A percentile compares a stretch with the other conserved stretches of the same genome.
Evolutionary conservation across 306 rosid genomes (phyloP).

Genomic region (Rosa chinensis): DNA sequence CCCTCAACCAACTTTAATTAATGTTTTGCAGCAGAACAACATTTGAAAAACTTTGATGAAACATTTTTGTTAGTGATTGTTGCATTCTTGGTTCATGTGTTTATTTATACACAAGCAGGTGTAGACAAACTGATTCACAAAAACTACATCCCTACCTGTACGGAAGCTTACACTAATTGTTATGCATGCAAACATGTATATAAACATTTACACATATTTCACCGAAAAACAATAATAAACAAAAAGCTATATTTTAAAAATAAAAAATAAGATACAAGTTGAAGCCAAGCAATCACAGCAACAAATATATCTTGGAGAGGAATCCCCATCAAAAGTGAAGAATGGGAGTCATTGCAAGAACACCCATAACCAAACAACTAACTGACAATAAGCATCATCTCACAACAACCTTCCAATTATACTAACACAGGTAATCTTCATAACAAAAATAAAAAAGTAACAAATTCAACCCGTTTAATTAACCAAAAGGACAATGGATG

Average conservation of each 20-base stretch:
- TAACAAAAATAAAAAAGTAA: neutral
- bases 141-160: neutral
- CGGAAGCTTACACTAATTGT: neutral
- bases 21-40: conserved; percentile 3
- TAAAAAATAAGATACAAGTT: neutral
- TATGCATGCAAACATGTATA: neutral
- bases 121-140: neutral
- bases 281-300: neutral
- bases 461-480: neutral
- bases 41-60: neutral
- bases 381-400: neutral
- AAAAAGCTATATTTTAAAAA: neutral
- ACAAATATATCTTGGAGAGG: neutral
- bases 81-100: neutral
- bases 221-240: neutral
- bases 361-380: neutral
- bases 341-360: neutral
- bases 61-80: neutral
- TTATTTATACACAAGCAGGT: neutral
- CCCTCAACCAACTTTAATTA: neutral
- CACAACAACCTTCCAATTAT: neutral
- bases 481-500: neutral
- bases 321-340: neutral
- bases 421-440: neutral
- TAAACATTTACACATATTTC: neutral